phyloP scores from a whole-genome alignment of 2,329 filamentous ascomycete species.

The Lachnum nothofagi region DNA sequence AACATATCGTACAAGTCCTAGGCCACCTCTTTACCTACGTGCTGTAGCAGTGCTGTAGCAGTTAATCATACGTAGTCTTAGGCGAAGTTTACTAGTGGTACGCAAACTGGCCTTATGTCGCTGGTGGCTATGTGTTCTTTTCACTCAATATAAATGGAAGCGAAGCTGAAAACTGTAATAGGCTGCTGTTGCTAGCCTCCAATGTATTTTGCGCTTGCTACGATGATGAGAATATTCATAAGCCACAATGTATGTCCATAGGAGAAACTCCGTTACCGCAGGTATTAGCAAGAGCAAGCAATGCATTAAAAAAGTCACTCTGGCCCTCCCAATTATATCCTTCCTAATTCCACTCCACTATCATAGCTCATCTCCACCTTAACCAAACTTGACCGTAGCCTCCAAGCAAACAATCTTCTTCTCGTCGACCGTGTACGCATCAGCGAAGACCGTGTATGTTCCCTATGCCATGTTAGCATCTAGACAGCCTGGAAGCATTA shows the following conservation, averaged over 20 bases:
- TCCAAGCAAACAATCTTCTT: slow-evolving; percentile 81
- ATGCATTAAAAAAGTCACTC: slow-evolving; percentile 15
- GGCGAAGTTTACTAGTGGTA: too few relatives aligned
- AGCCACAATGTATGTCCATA: slow-evolving; percentile 15
- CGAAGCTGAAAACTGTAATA: too few relatives aligned
- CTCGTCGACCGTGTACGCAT: slow-evolving; percentile 70
- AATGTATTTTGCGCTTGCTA: background rate
- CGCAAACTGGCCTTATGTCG: too few relatives aligned
- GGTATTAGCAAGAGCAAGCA: slow-evolving; percentile 20
- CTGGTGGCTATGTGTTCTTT: too few relatives aligned
- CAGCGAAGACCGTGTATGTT: slow-evolving; percentile 81
- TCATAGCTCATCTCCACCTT: background rate
- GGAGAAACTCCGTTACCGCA: slow-evolving; percentile 20
- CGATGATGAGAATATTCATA: slow-evolving; percentile 3
- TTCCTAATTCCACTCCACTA: background rate
- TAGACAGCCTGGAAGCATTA: background rate
- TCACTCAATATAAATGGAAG: too few relatives aligned
- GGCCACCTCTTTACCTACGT: too few relatives aligned
- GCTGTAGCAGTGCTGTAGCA: too few relatives aligned
- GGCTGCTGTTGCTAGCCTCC: too few relatives aligned
- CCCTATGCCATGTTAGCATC: slow-evolving; percentile 51
- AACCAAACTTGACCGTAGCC: slow-evolving; percentile 61
- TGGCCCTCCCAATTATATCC: background rate
- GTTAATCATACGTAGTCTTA: too few relatives aligned
- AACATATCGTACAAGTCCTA: too few relatives aligned